A percentile compares a stretch with the other conserved stretches of the same genome.
phyloP scores from a whole-genome alignment of 75 land plant genomes.

The Cunninghamia lanceolata region DNA sequence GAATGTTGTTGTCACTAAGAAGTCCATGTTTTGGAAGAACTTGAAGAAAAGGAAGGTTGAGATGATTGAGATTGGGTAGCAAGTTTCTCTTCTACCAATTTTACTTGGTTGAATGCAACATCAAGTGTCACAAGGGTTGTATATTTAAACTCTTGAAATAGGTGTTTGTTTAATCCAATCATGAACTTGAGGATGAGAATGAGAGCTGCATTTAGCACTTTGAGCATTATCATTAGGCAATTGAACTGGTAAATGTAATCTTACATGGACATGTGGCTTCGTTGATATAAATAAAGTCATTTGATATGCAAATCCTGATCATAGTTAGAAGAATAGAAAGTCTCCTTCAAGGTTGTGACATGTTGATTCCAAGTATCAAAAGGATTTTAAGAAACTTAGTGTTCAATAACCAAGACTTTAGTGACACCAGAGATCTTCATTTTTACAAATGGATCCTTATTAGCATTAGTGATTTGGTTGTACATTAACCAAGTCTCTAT shows the following conservation, averaged over 20 bases:
- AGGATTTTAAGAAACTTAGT: background rate
- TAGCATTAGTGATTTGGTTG: too few relatives aligned
- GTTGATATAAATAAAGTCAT: background rate
- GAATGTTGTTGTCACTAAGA: background rate
- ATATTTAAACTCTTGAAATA: background rate
- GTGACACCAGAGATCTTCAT: background rate
- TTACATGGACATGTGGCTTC: background rate
- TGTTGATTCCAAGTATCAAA: too few relatives aligned
- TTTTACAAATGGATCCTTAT: background rate
- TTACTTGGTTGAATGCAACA: background rate
- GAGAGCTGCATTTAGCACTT: background rate
- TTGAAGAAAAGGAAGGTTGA: background rate
- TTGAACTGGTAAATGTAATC: background rate
- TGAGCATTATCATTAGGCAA: background rate
- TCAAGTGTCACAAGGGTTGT: background rate
- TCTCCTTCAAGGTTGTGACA: background rate
- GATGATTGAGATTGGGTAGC: too few relatives aligned
- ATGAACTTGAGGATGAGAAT: background rate
- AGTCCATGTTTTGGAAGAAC: background rate
- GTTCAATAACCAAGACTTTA: background rate
- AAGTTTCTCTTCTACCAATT: background rate
- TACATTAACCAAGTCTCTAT: too few relatives aligned
- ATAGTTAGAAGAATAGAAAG: background rate
- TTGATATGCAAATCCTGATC: background rate
- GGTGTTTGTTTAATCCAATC: background rate